Conservation (phyloP, 1,284 basidiomycete species). For the Trametes pubescens region DNA sequence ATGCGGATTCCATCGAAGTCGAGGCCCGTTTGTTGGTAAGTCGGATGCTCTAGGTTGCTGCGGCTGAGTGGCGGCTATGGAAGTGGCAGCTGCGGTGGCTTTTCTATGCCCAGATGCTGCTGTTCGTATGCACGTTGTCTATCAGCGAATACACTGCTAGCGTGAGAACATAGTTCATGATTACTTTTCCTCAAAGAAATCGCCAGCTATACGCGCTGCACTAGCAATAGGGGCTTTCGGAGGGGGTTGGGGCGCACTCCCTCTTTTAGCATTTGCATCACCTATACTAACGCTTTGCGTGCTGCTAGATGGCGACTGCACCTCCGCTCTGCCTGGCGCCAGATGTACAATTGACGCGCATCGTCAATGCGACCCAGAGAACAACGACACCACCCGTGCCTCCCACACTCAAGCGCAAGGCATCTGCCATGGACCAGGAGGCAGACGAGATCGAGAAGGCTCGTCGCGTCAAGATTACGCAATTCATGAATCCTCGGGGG, state of each 20-base stretch:
- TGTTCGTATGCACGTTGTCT: too few species aligned
- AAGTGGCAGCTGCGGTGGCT: background rate
- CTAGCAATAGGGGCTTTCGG: too few species aligned
- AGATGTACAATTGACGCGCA: slow-evolving; percentile 73
- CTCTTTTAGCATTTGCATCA: background rate
- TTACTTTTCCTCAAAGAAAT: too few species aligned
- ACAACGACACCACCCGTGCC: slow-evolving; percentile 74
- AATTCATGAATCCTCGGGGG: slow-evolving; percentile 74
- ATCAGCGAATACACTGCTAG: too few species aligned
- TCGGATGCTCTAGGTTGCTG: slow-evolving; percentile 14
- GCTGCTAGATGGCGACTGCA: slow-evolving; percentile 67
- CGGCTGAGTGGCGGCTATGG: background rate
- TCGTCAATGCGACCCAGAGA: slow-evolving; percentile 74
- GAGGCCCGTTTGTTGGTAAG: slow-evolving; percentile 77
- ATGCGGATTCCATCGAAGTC: slow-evolving; percentile 71
- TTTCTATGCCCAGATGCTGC: too few species aligned
- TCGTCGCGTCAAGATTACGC: slow-evolving; percentile 73
- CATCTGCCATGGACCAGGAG: slow-evolving; percentile 67
- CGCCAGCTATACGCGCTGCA: too few species aligned
- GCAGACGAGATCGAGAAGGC: slow-evolving; percentile 77
- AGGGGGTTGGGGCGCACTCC: too few species aligned
- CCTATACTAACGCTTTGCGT: background rate
- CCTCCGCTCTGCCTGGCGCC: slow-evolving; percentile 80
- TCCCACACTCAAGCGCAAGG: slow-evolving; percentile 80
- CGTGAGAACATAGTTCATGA: too few species aligned